phyloP scores from a whole-genome alignment of 192 early-diverging fungal genomes.

The Haplosporangium gracile region DNA sequence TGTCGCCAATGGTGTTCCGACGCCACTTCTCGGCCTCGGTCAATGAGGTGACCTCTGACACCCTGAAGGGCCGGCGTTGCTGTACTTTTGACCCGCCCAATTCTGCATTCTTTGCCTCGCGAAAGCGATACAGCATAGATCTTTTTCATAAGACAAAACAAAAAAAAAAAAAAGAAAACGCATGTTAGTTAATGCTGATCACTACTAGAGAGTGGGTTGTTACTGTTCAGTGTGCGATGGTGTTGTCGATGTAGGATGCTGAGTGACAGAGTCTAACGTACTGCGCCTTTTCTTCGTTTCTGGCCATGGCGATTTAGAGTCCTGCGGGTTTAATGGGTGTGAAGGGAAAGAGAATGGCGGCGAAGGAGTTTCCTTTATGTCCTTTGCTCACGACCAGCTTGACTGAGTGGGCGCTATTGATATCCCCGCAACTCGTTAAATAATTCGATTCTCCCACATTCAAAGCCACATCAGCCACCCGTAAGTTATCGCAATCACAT shows the following conservation, averaged over 20 bases:
- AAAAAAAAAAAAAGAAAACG: background rate
- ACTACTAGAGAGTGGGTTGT: background rate
- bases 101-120: constrained; percentile 91
- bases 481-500: too few species aligned
- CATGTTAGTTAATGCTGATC: background rate
- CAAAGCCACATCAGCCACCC: background rate
- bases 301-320: constrained; percentile 71
- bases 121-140: constrained; percentile 97
- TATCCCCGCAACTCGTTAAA: background rate
- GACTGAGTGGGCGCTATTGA: too few species aligned
- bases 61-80: constrained; percentile 82
- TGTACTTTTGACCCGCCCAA: constrained; percentile 74
- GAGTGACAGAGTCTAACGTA: constrained; percentile 19
- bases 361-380: background rate
- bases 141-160: constrained; percentile 14
- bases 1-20: constrained; percentile 88
- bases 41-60: constrained; percentile 75
- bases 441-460: background rate
- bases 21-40: constrained; percentile 95
- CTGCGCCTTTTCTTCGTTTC: constrained; percentile 99
- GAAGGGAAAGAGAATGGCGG: background rate
- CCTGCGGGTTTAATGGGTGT: background rate
- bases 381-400: background rate
- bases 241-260: background rate
- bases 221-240: background rate